Conservation (phyloP, 306 rosid genomes). For the Dicorynia guianensis region DNA sequence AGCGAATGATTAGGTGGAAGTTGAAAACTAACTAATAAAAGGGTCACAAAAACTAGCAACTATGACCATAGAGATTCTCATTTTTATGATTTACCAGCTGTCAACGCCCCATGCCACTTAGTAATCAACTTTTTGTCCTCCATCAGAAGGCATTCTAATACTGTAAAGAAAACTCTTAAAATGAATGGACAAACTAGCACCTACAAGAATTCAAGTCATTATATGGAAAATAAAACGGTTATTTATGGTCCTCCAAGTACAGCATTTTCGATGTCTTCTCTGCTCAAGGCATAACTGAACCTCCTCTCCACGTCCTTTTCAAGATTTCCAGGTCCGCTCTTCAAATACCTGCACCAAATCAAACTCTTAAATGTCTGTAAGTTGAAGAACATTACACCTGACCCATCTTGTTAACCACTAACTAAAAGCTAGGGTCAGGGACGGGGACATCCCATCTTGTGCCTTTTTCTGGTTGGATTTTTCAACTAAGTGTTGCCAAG, state of each 20-base stretch:
- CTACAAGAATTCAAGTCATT: slow-evolving; percentile 18
- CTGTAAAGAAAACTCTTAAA: slow-evolving; percentile 10
- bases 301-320: slow-evolving; percentile 66
- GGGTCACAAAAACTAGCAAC: background rate
- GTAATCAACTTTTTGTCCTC: background rate
- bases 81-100: background rate
- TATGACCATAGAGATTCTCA: background rate
- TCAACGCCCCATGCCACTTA: background rate
- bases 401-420: background rate
- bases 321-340: slow-evolving; percentile 74
- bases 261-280: slow-evolving; percentile 96
- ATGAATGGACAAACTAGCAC: too few relatives aligned
- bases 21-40: too few relatives aligned
- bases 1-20: too few relatives aligned
- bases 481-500: background rate
- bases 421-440: background rate
- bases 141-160: slow-evolving; percentile 29
- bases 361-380: slow-evolving; percentile 1
- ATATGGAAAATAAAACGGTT: slow-evolving; percentile 35
- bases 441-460: background rate
- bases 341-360: slow-evolving; percentile 74
- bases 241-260: slow-evolving; percentile 90
- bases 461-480: background rate
- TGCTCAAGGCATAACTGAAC: slow-evolving; percentile 91
- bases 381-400: background rate